These are phyloP conservation scores for Mycena pura DNA, from an alignment of 768 basidiomycete species.

Conservation along the genomic window DNA sequence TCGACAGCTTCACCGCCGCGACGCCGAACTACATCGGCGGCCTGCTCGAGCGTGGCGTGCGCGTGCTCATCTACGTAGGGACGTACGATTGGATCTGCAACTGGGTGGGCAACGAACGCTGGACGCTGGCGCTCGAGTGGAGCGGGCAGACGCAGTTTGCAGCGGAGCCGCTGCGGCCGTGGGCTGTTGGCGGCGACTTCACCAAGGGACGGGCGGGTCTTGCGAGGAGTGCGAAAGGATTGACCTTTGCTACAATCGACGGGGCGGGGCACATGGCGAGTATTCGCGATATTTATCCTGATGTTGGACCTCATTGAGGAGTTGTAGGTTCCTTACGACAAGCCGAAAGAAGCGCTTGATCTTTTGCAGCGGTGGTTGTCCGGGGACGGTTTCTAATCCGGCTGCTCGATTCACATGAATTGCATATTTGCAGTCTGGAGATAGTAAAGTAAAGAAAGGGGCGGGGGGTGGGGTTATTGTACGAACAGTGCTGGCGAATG, in stretches of 20 bases:
- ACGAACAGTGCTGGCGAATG: too few species aligned
- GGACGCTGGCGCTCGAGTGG: constrained; percentile 78
- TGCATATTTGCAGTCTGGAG: too few species aligned
- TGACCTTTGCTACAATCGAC: constrained; percentile 34
- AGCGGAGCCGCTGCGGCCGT: constrained; percentile 39
- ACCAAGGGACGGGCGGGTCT: constrained; percentile 13
- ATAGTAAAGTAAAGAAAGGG: too few species aligned
- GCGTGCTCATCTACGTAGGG: constrained; percentile 74
- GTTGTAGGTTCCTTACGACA: constrained; percentile 64
- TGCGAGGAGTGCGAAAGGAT: constrained; percentile 21
- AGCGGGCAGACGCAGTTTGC: constrained; percentile 57
- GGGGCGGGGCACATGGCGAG: constrained; percentile 74
- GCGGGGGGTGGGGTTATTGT: too few species aligned
- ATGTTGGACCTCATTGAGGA: neutral
- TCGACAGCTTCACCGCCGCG: constrained; percentile 52
- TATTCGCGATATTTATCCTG: neutral
- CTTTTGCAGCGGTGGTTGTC: constrained; percentile 56
- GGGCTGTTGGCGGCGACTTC: constrained; percentile 15
- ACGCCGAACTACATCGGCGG: constrained; percentile 65
- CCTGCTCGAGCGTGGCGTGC: constrained; percentile 75
- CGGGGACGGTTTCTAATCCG: constrained; percentile 22
- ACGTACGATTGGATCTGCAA: constrained; percentile 81
- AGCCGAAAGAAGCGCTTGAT: constrained; percentile 56
- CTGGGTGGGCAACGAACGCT: constrained; percentile 75
- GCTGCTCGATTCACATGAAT: too few species aligned